phyloP scores from a whole-genome alignment of 352 stramenopile genomes.

The Phytophthora uliginosa region DNA sequence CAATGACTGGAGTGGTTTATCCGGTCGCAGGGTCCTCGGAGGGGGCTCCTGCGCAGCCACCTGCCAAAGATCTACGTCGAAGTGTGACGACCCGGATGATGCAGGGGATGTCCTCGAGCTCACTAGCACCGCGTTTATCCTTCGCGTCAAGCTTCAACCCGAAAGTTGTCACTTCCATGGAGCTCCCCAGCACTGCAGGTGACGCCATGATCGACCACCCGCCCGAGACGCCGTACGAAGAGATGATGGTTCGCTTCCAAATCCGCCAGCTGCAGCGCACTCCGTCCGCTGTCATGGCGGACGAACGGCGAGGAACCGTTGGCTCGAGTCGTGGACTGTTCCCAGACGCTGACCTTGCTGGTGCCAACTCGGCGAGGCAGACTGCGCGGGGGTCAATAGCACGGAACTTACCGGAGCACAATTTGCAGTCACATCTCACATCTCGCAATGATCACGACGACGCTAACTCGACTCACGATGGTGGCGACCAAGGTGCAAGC shows the following conservation, averaged over 20 bases:
- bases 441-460: slow-evolving; percentile 2
- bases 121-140: not conserved
- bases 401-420: not conserved
- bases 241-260: slow-evolving; percentile 57
- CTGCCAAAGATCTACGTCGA: not conserved
- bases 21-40: not conserved
- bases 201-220: not conserved
- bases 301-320: not conserved
- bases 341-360: not conserved
- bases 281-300: slow-evolving; percentile 2
- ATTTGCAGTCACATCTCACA: not conserved
- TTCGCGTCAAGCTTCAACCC: not conserved
- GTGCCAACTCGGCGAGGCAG: not conserved
- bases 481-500: not conserved
- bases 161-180: not conserved
- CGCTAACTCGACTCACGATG: not conserved
- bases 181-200: not conserved
- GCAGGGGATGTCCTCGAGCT: not conserved
- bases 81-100: not conserved
- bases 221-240: slow-evolving; percentile 27
- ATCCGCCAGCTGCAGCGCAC: slow-evolving; percentile 33
- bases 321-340: not conserved
- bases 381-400: not conserved
- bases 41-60: not conserved
- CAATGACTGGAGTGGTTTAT: not conserved